Percentiles rank a stretch among this genome's conserved stretches.
phyloP scores from a whole-genome alignment of 2,329 filamentous ascomycete genomes.

The Neophaeococcomyces aloes region DNA sequence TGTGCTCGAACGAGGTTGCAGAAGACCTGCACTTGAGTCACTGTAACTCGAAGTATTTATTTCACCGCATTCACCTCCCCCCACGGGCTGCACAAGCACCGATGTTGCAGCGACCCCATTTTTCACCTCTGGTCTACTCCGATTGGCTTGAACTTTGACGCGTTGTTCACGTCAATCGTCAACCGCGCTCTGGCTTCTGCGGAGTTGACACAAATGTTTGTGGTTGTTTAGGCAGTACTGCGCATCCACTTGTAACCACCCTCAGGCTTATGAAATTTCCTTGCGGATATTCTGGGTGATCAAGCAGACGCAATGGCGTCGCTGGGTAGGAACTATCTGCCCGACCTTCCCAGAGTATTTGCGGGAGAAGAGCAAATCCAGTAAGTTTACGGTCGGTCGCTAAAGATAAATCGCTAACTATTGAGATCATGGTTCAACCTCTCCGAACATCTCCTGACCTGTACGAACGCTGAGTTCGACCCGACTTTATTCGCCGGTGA shows the following conservation, averaged over 20 bases:
- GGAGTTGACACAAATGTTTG: not conserved
- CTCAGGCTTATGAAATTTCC: not conserved
- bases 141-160: conserved; percentile 2
- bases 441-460: not conserved
- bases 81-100: not conserved
- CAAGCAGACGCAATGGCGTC: conserved; percentile 4
- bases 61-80: not conserved
- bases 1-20: not conserved
- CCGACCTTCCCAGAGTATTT: conserved; percentile 7
- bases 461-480: not conserved
- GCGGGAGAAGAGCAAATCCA: conserved; percentile 5
- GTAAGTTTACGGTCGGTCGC: not conserved
- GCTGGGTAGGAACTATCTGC: conserved; percentile 1
- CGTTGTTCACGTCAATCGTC: conserved; percentile 5
- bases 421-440: conserved; percentile 5
- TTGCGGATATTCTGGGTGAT: not conserved
- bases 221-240: not conserved
- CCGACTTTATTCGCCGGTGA: not conserved
- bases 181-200: too few species aligned
- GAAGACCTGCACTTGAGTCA: not conserved
- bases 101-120: too few species aligned
- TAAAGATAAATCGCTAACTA: not conserved
- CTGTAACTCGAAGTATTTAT: too few species aligned
- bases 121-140: not conserved
- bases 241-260: not conserved